Base-by-base conservation (phyloP, 2,329 filamentous ascomycete species). In the Calonectria pteridis region DNA sequence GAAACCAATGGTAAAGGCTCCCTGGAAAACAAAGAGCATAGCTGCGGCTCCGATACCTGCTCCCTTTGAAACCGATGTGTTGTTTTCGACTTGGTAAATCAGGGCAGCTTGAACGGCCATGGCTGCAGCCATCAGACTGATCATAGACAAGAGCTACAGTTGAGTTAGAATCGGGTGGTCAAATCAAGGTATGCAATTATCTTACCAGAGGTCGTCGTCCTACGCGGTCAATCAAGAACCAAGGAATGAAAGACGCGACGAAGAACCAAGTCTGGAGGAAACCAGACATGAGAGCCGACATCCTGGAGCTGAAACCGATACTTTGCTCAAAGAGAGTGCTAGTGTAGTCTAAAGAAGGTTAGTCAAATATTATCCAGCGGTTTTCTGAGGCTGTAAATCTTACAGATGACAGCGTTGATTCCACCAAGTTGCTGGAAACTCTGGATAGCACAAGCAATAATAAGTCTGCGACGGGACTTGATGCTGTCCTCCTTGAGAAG, bases 271-370 rank as follows among this genome's bases (percentile, higher is more conserved):
- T 89, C 79, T 89, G 86, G 16, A 89, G 82, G 74, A 89, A 86
- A 40, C 88, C 88, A n/a, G 87, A 87, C 80, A 91, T 87, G 40
- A 90, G 82, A 4, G 87, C 82, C 4, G 89, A 86, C 78, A 89
- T 85, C 53, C 86, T 83, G 1, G 83, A 77, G 23, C 78, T 79
- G 65, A 87, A 85, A 0, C 84, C 83, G 3, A 90, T 82, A 23
- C 85, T 87, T 23, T 85, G 78, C 67, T 88, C 82, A 67, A 90
- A 87, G 0, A 90, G 77, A 0, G 88, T 87, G 18, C 83, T 84
- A 4, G 86, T 83, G 69, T 89, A 89, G 77, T 88, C 82, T 82
- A 18, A 6, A 20, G 7, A n/a, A 3, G 51, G 51, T 53, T 62
- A 51, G 62, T 46, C 43, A 58, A 35, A 46, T 37, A 7, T 16